Percentiles rank a stretch among this genome's conserved stretches.
Evolutionary conservation across 2,329 filamentous ascomycete species (phyloP).

Genomic region (Dichotomopilus funicola): DNA sequence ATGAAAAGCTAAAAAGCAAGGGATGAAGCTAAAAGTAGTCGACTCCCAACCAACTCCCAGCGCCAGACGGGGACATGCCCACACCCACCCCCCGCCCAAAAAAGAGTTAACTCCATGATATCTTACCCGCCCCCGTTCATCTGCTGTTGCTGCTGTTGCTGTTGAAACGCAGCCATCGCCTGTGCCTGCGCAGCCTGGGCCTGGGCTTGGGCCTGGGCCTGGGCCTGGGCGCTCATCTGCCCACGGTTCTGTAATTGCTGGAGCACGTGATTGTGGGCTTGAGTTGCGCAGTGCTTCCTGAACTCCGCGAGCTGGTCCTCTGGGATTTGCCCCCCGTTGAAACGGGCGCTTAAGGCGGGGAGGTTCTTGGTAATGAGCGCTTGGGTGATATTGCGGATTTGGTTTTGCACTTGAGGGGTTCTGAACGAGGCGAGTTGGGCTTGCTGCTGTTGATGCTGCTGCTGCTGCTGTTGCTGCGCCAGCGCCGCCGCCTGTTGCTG

Average conservation of each 20-base stretch:
- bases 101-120: neutral
- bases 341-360: slow-evolving; percentile 29
- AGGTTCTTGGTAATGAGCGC: slow-evolving; percentile 37
- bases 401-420: slow-evolving; percentile 11
- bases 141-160: neutral
- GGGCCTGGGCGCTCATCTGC: neutral
- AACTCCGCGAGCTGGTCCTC: slow-evolving; percentile 39
- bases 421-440: slow-evolving; percentile 12
- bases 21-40: no score
- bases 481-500: slow-evolving; percentile 15
- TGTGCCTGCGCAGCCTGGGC: neutral
- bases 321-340: slow-evolving; percentile 40
- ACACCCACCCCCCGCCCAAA: neutral
- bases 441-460: slow-evolving; percentile 22
- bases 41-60: no score
- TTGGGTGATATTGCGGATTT: slow-evolving; percentile 17
- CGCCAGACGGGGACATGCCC: no score
- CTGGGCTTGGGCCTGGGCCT: neutral
- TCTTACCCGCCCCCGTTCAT: slow-evolving; percentile 11
- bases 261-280: slow-evolving; percentile 34
- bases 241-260: slow-evolving; percentile 17
- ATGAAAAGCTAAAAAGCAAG: no score
- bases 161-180: neutral
- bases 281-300: slow-evolving; percentile 35
- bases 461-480: slow-evolving; percentile 28